These are phyloP conservation scores for Ceratocystis cacaofunesta DNA, from an alignment of 2,329 filamentous ascomycete genomes.

Conservation along the genomic window DNA sequence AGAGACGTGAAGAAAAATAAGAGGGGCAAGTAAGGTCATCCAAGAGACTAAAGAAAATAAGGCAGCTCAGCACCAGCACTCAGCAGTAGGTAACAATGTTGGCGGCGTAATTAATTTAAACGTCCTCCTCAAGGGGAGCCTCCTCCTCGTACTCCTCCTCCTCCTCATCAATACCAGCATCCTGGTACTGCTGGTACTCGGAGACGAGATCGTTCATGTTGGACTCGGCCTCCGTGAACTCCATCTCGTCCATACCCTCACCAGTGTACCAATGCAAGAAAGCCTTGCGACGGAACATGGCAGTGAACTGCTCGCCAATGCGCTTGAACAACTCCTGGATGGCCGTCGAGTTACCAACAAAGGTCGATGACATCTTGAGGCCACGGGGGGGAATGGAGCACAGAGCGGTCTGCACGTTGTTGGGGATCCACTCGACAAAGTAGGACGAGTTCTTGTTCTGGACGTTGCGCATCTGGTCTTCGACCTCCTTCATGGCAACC, in stretches of 20 bases:
- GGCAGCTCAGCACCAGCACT: slow-evolving; percentile 1
- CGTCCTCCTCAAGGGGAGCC: slow-evolving; percentile 58
- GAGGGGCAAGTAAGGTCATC: slow-evolving; percentile 13
- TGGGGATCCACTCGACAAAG: slow-evolving; percentile 99
- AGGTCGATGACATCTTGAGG: slow-evolving; percentile 98
- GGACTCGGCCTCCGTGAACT: slow-evolving; percentile 99
- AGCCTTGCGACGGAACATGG: slow-evolving; percentile 99
- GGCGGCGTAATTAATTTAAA: slow-evolving; percentile 25
- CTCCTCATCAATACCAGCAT: slow-evolving; percentile 90
- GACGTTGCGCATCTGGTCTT: slow-evolving; percentile 99
- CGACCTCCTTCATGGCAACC: slow-evolving; percentile 99
- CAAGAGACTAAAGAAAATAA: slow-evolving; percentile 15
- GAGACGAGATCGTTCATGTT: slow-evolving; percentile 99
- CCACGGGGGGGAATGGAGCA: slow-evolving; percentile 97
- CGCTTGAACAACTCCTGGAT: slow-evolving; percentile 99
- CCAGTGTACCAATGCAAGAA: slow-evolving; percentile 99
- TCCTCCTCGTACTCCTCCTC: slow-evolving; percentile 95
- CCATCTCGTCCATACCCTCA: slow-evolving; percentile 99
- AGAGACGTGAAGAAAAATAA: slow-evolving; percentile 8
- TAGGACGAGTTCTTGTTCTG: slow-evolving; percentile 99
- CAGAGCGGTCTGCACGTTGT: slow-evolving; percentile 98
- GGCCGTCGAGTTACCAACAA: slow-evolving; percentile 97
- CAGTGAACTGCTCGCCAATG: slow-evolving; percentile 97
- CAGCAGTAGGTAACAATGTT: background rate
- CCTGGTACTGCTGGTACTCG: slow-evolving; percentile 99